These are phyloP conservation scores for Trypanosoma scelopori DNA, from an alignment of 208 protist species.

Conservation along the genomic window DNA sequence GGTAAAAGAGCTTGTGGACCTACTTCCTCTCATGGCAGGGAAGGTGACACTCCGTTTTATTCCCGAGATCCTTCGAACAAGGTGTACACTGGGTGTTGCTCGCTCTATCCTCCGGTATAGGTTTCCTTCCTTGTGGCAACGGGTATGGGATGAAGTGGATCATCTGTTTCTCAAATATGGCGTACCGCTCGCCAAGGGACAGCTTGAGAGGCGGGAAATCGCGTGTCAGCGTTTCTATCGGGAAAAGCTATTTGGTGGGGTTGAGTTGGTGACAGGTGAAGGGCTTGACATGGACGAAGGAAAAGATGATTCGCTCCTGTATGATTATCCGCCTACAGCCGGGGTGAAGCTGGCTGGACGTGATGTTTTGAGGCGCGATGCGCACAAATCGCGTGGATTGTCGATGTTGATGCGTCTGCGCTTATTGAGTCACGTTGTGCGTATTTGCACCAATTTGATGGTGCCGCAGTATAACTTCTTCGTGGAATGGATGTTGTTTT, in stretches of 20 bases:
- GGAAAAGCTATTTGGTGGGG: slow-evolving; percentile 25
- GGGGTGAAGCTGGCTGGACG: slow-evolving; percentile 5
- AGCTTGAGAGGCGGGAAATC: slow-evolving; percentile 15
- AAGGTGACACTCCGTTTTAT: slow-evolving; percentile 7
- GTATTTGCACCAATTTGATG: slow-evolving; percentile 16
- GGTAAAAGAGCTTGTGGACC: slow-evolving; percentile 33
- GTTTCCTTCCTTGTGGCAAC: slow-evolving; percentile 10
- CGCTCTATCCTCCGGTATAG: neutral
- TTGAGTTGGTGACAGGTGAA: slow-evolving; percentile 28
- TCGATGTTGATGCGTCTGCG: slow-evolving; percentile 10
- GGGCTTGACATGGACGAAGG: slow-evolving; percentile 23
- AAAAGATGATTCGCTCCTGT: neutral
- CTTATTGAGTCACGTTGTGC: slow-evolving; percentile 17
- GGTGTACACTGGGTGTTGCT: neutral
- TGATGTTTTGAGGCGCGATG: slow-evolving; percentile 23
- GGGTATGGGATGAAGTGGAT: slow-evolving; percentile 28
- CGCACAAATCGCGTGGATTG: slow-evolving; percentile 7
- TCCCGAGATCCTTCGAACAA: slow-evolving; percentile 2
- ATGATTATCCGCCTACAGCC: too few species aligned
- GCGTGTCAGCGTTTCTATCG: slow-evolving; percentile 24
- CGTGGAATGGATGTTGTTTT: slow-evolving; percentile 25
- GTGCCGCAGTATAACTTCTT: slow-evolving; percentile 23
- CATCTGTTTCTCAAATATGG: slow-evolving; percentile 21
- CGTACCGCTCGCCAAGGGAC: slow-evolving; percentile 17
- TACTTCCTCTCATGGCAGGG: slow-evolving; percentile 15